Base-by-base conservation (phyloP, 108 stramenopile species). In the Schizochytrium sp. region DNA sequence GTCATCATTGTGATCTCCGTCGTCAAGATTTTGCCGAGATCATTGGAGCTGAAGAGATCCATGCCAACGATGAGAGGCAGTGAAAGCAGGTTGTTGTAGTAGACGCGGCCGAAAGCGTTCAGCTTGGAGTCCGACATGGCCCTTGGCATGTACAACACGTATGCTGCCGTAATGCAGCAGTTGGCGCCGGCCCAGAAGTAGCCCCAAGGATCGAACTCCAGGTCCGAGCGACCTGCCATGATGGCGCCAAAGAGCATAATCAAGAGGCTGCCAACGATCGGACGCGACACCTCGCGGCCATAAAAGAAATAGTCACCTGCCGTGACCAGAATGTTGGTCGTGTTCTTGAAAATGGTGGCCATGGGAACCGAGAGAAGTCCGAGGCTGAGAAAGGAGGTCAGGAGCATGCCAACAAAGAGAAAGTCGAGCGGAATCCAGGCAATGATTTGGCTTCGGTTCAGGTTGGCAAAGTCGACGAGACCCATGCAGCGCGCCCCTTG, bases 361-460 rank as follows among this genome's bases (percentile, higher is more conserved):
- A 97, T 97, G 55, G 98, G 98, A 16, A 98, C 97, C 3, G 94
- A 94, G 88, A 97, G 95, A 91, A 95, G 92, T 59, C 95, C 91
- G 63, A 98, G 89, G 51, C 58, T 87, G 76, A 94, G 92, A 95
- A 99, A 98, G 34, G 97, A 95, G 5, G 98, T 98, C 89, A 95
- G 97, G 53, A 99, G 95, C 99, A 99, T 99, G 48, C 91, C 72
- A 88, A 97, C 97, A 90, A 99, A 99, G 69, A 98, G 93, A 29
- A 98, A 18, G 91, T 98, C 98, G 60, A 99, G 97, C 12, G 99
- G 99, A 18, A 97, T 95, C 99, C 99, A 99, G 8, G 96, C 96
- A 5, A 95, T 95, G 44, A 76, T 88, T 58, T 92, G 44, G 44
- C 94, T 94, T 72, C 97, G 95, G n/a, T 96, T 95, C 89, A 96